Conservation (phyloP, 257 asterid genomes). For the Petrea volubilis region DNA sequence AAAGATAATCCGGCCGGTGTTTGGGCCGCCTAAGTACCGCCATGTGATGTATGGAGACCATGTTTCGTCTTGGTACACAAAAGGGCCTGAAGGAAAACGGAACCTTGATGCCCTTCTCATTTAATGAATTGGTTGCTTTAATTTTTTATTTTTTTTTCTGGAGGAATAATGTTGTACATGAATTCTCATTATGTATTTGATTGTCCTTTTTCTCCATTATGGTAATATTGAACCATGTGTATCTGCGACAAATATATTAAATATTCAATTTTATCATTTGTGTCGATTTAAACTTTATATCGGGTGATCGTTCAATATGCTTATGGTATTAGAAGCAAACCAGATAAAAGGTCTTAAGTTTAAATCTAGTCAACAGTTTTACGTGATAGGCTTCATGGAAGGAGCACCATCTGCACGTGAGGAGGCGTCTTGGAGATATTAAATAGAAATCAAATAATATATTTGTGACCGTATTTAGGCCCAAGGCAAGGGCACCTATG, state of each 20-base stretch:
- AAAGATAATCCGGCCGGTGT: constrained; percentile 53
- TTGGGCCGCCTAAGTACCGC: constrained; percentile 59
- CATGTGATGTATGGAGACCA: constrained; percentile 72
- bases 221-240: neutral
- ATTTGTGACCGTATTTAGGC: too few relatives aligned
- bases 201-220: neutral
- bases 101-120: constrained; percentile 75
- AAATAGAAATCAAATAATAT: too few relatives aligned
- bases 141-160: too few relatives aligned
- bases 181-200: neutral
- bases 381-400: too few relatives aligned
- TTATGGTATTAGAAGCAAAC: too few relatives aligned
- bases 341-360: too few relatives aligned
- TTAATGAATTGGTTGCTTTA: neutral
- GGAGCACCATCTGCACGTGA: too few relatives aligned
- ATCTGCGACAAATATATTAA: too few relatives aligned
- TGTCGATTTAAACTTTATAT: neutral
- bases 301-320: too few relatives aligned
- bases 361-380: too few relatives aligned
- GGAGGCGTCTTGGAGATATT: too few relatives aligned
- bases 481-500: constrained; percentile 1
- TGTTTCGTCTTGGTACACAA: constrained; percentile 82
- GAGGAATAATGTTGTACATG: neutral
- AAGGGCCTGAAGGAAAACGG: constrained; percentile 87
- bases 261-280: neutral